phyloP scores from a whole-genome alignment of 2,329 filamentous ascomycete genomes.

The Rosellinia necatrix region DNA sequence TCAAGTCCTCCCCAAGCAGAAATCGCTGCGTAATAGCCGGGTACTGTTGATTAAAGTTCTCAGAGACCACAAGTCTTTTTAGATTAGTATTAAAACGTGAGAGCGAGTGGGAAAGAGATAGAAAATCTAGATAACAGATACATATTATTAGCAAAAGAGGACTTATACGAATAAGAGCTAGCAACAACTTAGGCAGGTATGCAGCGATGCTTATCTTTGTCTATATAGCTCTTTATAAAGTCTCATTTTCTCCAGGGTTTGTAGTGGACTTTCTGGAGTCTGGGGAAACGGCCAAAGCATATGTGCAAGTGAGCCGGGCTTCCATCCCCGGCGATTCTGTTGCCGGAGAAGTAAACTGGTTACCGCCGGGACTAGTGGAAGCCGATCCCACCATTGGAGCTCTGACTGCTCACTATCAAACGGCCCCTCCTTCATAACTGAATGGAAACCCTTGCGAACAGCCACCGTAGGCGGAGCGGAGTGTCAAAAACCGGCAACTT shows the following conservation, averaged over 20 bases:
- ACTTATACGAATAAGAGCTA: slow-evolving; percentile 1
- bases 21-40: slow-evolving; percentile 23
- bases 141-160: slow-evolving; percentile 7
- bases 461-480: slow-evolving; percentile 19
- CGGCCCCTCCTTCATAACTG: slow-evolving; percentile 29
- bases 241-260: slow-evolving; percentile 42
- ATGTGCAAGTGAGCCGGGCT: slow-evolving; percentile 34
- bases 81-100: slow-evolving; percentile 9
- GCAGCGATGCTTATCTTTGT: slow-evolving; percentile 11
- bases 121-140: slow-evolving; percentile 7
- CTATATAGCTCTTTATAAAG: slow-evolving; percentile 1
- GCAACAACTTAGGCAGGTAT: slow-evolving; percentile 1
- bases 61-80: slow-evolving; percentile 32
- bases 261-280: slow-evolving; percentile 40
- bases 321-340: slow-evolving; percentile 42
- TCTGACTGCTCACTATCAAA: slow-evolving; percentile 33
- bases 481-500: slow-evolving; percentile 21
- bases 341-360: slow-evolving; percentile 40
- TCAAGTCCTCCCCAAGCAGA: slow-evolving; percentile 2
- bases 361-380: slow-evolving; percentile 38
- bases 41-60: slow-evolving; percentile 42
- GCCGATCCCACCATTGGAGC: slow-evolving; percentile 34
- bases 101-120: slow-evolving; percentile 8
- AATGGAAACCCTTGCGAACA: slow-evolving; percentile 32
- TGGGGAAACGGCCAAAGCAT: slow-evolving; percentile 40